Percentiles rank a stretch among this genome's conserved stretches.
phyloP scores from a whole-genome alignment of 2,329 filamentous ascomycete genomes.

The Neofusicoccum sp. region DNA sequence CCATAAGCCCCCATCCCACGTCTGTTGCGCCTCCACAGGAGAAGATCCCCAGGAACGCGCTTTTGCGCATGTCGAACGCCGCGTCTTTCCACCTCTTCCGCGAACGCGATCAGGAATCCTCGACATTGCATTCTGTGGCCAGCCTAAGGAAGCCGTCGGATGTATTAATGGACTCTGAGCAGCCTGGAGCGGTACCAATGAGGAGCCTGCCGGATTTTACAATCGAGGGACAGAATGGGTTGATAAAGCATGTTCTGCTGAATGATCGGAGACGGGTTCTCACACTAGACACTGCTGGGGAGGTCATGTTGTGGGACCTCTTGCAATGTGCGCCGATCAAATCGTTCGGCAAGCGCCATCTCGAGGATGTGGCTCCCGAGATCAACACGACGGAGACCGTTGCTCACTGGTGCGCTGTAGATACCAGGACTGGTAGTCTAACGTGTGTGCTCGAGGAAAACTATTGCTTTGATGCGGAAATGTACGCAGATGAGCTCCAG shows the following conservation, averaged over 20 bases:
- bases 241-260: conserved; percentile 88
- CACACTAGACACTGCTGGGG: conserved; percentile 90
- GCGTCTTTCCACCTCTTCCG: conserved; percentile 67
- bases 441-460: conserved; percentile 90
- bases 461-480: conserved; percentile 95
- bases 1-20: conserved; percentile 29
- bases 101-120: conserved; percentile 55
- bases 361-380: conserved; percentile 85
- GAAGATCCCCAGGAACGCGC: conserved; percentile 72
- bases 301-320: conserved; percentile 93
- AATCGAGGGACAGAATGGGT: conserved; percentile 90
- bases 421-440: conserved; percentile 87
- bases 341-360: conserved; percentile 89
- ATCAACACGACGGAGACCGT: conserved; percentile 87
- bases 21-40: conserved; percentile 48
- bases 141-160: conserved; percentile 60
- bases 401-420: conserved; percentile 93
- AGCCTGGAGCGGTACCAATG: conserved; percentile 47
- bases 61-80: conserved; percentile 81
- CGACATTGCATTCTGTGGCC: conserved; percentile 49
- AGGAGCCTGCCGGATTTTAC: conserved; percentile 47
- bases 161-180: conserved; percentile 49
- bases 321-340: conserved; percentile 83
- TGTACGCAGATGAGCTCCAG: conserved; percentile 88
- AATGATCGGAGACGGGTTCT: conserved; percentile 88